Conservation (phyloP, 176 grass and related monocot species). For the Rhipidocladum racemiflorum region DNA sequence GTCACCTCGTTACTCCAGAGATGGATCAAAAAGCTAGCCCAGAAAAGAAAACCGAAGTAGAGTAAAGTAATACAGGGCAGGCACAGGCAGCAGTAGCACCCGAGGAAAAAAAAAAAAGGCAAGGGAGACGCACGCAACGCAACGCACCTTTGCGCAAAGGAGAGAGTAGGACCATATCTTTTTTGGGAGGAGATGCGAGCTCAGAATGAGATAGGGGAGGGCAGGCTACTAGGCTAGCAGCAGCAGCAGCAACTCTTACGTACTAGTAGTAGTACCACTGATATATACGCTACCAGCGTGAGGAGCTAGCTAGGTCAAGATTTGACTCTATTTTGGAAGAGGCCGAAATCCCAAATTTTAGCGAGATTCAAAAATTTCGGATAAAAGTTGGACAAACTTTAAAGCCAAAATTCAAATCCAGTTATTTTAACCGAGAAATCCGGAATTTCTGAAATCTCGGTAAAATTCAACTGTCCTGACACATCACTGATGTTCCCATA, state of each 20-base stretch:
- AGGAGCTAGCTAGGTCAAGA: too few relatives aligned
- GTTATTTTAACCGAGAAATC: too few relatives aligned
- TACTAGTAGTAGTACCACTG: background rate
- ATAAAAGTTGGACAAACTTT: too few relatives aligned
- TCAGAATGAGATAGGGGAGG: background rate
- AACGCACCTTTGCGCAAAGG: conserved; percentile 26
- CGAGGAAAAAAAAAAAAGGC: conserved; percentile 1
- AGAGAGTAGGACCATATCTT: conserved; percentile 37
- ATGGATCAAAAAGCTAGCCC: background rate
- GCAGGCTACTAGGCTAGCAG: too few relatives aligned
- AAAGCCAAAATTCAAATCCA: too few relatives aligned
- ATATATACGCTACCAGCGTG: background rate
- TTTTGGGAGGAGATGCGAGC: background rate
- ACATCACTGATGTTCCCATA: too few relatives aligned
- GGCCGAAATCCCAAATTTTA: too few relatives aligned
- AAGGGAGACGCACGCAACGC: conserved; percentile 20
- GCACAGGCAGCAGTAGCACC: background rate
- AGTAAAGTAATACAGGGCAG: background rate
- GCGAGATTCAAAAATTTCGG: too few relatives aligned
- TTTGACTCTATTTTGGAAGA: too few relatives aligned
- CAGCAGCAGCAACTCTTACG: background rate
- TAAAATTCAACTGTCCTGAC: too few relatives aligned
- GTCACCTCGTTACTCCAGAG: conserved; percentile 2
- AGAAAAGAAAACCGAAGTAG: background rate
- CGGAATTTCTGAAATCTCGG: too few relatives aligned